Evolutionary conservation across 495 filamentous ascomycete species (phyloP), one percentile per base, ranked within the genome.

Genomic region (Penicillium atrosanguineum): DNA sequence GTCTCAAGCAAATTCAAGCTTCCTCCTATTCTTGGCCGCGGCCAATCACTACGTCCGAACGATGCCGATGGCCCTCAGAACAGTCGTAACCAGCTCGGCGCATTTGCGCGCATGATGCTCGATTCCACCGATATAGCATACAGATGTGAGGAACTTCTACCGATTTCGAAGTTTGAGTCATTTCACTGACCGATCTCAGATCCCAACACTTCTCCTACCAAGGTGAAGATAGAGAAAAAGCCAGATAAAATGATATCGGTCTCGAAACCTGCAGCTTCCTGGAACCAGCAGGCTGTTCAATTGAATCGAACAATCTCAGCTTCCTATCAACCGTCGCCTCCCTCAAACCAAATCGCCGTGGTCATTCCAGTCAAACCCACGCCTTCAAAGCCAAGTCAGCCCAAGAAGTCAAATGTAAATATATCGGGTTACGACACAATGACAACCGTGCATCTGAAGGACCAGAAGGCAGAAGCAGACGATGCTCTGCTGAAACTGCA

Each of bases 381-480:
- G 19, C 65, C 65, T n/a, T 31, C 56, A 42, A 55, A 62, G 38
- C 31, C 46, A 20, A 58, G 56, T 41, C 50, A 55, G 19, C 47
- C 57, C 6, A 77, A 76, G 53, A 64, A 65, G 39, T 55, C 67
- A 48, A 69, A 72, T 45, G 45, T 61, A 15, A 68, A 73, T 43
- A 46, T 52, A 5, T 61, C 69, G 36, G 50, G 50, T 7, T 65
- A 64, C 40, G 69, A 69, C 42, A 57, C 50, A 46, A 49, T 60
- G 47, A 45, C 58, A 52, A 57, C 70, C 23, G 55, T 69, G 52
- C 69, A 76, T 25, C 58, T 74, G 31, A 78, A 68, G 42, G 90
- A 91, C 62, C 86, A 94, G 62, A 85, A 88, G 50, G 88, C 91
- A 54, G 86, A 91, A 61, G 86, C 89, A 4, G 87, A 95, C 59